A percentile compares a stretch with the other conserved stretches of the same genome.
Conservation (phyloP, 306 rosid species). For the Oxytropis ochrocephala region DNA sequence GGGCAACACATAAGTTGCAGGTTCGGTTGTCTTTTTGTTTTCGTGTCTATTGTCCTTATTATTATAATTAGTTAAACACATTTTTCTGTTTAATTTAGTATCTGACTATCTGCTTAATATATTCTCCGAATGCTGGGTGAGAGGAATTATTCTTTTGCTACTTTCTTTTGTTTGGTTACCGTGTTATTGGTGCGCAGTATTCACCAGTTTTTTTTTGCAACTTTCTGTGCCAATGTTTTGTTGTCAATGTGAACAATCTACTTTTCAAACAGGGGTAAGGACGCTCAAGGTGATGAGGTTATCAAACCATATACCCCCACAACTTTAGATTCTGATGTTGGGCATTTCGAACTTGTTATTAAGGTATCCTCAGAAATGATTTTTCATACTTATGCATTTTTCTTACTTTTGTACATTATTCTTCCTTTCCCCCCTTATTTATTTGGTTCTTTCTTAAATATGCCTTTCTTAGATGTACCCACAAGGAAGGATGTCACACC, state of each 20-base stretch:
- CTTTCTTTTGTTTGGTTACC: too few species aligned
- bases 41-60: background rate
- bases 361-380: conserved; percentile 42
- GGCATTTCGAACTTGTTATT: conserved; percentile 87
- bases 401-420: background rate
- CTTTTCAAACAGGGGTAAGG: conserved; percentile 76
- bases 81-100: background rate
- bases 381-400: background rate
- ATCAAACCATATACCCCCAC: conserved; percentile 92
- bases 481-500: conserved; percentile 99
- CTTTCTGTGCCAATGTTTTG: background rate
- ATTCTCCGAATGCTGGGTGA: background rate
- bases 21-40: conserved; percentile 33
- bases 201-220: background rate
- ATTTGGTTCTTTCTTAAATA: background rate
- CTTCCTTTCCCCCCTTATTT: conserved; percentile 7
- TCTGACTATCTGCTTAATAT: background rate
- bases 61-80: background rate
- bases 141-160: background rate
- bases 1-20: conserved; percentile 99
- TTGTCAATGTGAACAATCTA: background rate
- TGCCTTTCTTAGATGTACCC: conserved; percentile 79
- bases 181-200: too few species aligned
- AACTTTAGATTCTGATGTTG: conserved; percentile 93
- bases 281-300: conserved; percentile 77